A percentile compares a stretch with the other conserved stretches of the same genome.
These are phyloP conservation scores for Nicotiana undulata DNA, from an alignment of 257 asterid species.

Conservation along the genomic window DNA sequence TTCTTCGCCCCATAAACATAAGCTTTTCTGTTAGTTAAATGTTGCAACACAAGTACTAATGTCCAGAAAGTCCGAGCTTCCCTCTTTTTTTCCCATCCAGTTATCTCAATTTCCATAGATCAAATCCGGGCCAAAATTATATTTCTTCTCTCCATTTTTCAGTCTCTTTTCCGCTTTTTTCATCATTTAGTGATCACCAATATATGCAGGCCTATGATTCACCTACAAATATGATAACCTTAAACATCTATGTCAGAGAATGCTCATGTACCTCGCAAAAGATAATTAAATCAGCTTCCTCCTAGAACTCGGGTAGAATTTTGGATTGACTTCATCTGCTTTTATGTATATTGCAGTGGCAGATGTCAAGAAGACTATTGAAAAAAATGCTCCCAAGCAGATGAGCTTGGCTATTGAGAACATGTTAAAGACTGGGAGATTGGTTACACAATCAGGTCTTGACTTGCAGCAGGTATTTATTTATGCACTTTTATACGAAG, in stretches of 20 bases:
- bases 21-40: neutral
- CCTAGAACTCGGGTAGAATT: neutral
- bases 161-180: too few species aligned
- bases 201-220: too few species aligned
- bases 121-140: neutral
- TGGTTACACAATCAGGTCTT: constrained; percentile 66
- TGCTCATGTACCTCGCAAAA: too few species aligned
- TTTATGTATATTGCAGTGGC: constrained; percentile 45
- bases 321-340: neutral
- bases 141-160: too few species aligned
- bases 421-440: constrained; percentile 79
- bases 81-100: neutral
- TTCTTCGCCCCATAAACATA: too few species aligned
- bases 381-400: constrained; percentile 51
- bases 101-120: neutral
- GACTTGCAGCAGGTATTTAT: constrained; percentile 87
- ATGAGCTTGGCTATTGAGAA: constrained; percentile 68
- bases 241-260: too few species aligned
- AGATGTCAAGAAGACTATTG: constrained; percentile 52
- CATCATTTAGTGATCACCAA: too few species aligned
- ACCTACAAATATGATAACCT: too few species aligned
- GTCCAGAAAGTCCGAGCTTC: neutral
- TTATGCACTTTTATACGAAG: neutral
- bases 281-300: too few species aligned
- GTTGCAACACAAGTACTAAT: neutral